Base-by-base conservation (phyloP, 768 basidiomycete species). In the Chalciporus pseudorubinellus region DNA sequence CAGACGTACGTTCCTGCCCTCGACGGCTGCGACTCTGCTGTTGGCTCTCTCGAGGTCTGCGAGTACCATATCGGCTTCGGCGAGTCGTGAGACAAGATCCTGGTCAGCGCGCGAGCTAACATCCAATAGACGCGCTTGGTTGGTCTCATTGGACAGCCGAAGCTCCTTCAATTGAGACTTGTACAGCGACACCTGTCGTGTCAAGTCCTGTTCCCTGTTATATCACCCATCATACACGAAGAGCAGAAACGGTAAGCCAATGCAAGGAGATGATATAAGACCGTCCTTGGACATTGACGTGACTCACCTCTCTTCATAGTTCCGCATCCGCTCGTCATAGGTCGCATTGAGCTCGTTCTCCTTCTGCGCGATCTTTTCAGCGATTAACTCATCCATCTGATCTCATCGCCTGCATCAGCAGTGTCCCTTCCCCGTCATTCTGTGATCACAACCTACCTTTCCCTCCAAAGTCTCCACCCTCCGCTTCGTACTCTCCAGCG, bases 291-390 rank as follows among this genome's bases (percentile, higher is more conserved):
- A 29, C 29, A 10, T 31, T 31, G 13, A 31, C 6, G 13, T 11
- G 9, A 68, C 83, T 24, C 59, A 93, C 93, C 95, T 81, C 63
- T 95, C 95, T 68, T 95, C 94, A 60, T 95, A 98, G 69, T 98
- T 99, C 45, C 92, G 78, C 66, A 99, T 77, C 59, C 87, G 87
- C 72, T 99, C 97, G 61, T 99, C 97, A 58, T 97, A 98, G 6
- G 91, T 94, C 14, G 95, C 97, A 58, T 95, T 91, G 18, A 98
- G 76, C 71, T 98, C 97, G 50, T 95, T 95, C 74, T 98, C 92
- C 72, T 98, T 98, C 68, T 91, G 89, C 3, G 76, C 74, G 29
- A 98, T 88, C 63, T 87, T 87, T 59, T 98, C 95, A 53, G 83
- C 79, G 50, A 98, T 91, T 74, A 94, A 75, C 40, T 87, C 86